Base-by-base conservation (phyloP, 2,329 filamentous ascomycete genomes). In the Tolypocladium endophyticum region DNA sequence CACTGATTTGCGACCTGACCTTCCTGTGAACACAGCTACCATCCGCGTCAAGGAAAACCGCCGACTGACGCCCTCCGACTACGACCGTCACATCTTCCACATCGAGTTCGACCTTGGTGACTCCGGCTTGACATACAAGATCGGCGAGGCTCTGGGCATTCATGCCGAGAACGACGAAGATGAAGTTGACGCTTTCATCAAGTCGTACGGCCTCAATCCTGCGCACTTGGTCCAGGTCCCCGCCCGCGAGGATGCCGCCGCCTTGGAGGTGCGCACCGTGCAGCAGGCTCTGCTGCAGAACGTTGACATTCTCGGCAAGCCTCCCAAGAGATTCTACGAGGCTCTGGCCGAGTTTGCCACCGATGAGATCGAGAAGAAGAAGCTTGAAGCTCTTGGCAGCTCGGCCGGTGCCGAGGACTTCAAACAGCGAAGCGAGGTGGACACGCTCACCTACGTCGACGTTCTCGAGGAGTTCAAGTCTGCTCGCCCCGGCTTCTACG, bases 21-120 rank as follows among this genome's bases (percentile, higher is more conserved):
- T 96, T 59, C 78, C 88, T 12, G 86, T 90, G 70, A 92, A 93
- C 83, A 97, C 93, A 2, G 87, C 84, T 68, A 90, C 91, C 50
- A 88, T 97, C 58, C 88, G 86, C 59, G 92, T 99, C 74, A 91
- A 95, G 79, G 94, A 97, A 79, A 97, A 96, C 78, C 90, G 94
- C 63, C 87, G 94, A 64, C 83, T 99, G 59, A 99, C 94, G 0
- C 94, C 94, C 3, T 69, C 76, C 30, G 88, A 87, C 38, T 99
- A 99, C 72, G 92, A 97, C 74, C 91, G 94, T 67, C 97, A 99
- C 81, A 97, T 99, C 75, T 99, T 99, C 87, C 94, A 99, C 78
- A 97, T 99, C 63, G 94, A 99, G 76, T 99, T 99, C 69, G 94
- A 97, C 71, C 85, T 99, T 30, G 93, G 93, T 62, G 77, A 87